Conservation (phyloP, 2,329 filamentous ascomycete species). For the Aspergillus calidoustus region DNA sequence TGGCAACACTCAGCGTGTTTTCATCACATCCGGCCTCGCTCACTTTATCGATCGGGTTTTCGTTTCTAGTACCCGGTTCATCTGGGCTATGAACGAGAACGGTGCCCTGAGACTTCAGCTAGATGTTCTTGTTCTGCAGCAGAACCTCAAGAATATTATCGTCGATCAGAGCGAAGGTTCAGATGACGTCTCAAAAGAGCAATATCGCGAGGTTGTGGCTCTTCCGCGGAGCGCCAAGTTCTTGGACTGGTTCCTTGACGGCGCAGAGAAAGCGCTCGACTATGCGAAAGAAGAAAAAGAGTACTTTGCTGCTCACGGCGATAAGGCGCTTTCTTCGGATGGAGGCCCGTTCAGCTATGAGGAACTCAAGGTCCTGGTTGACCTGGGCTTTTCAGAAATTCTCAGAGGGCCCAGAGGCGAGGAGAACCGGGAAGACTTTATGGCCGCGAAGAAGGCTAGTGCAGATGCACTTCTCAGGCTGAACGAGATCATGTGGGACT, state of each 20-base stretch:
- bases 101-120: conserved; percentile 88
- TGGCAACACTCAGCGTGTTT: conserved; percentile 70
- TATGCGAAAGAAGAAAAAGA: conserved; percentile 52
- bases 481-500: conserved; percentile 56
- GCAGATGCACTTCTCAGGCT: conserved; percentile 50
- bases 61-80: conserved; percentile 70
- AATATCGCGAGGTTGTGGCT: conserved; percentile 42
- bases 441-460: conserved; percentile 51
- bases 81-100: conserved; percentile 80
- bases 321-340: conserved; percentile 40
- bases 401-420: conserved; percentile 46
- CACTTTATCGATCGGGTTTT: conserved; percentile 79
- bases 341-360: conserved; percentile 52
- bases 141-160: conserved; percentile 91
- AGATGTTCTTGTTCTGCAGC: conserved; percentile 92
- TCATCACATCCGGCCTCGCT: conserved; percentile 77
- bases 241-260: conserved; percentile 54
- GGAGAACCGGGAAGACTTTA: conserved; percentile 51
- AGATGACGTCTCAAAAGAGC: conserved; percentile 11
- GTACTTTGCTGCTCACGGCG: conserved; percentile 40
- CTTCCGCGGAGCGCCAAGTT: conserved; percentile 52
- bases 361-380: conserved; percentile 50
- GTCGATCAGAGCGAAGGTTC: conserved; percentile 32
- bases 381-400: conserved; percentile 52
- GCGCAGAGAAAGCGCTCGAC: conserved; percentile 49